Evolutionary conservation across 2,329 filamentous ascomycete species (phyloP).

Genomic region (Penicillium sp.): DNA sequence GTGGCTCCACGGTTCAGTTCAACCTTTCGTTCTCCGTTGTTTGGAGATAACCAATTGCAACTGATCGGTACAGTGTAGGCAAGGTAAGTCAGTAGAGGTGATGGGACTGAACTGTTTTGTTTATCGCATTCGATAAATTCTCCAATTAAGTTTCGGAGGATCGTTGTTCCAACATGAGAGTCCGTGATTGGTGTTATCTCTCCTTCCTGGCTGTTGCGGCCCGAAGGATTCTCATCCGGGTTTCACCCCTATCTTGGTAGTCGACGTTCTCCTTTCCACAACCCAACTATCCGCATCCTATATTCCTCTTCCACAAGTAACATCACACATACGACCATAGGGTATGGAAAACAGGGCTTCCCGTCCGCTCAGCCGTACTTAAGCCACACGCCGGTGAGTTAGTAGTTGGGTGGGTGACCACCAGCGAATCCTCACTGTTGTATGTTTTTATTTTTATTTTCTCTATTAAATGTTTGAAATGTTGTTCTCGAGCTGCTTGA

Average conservation of each 20-base stretch:
- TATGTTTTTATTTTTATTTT: no score
- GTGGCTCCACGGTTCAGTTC: background rate
- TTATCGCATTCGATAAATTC: background rate
- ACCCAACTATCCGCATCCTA: no score
- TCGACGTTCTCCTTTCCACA: no score
- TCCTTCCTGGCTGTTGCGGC: background rate
- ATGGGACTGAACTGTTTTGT: background rate
- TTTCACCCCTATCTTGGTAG: no score
- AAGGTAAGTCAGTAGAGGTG: background rate
- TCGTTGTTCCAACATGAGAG: background rate
- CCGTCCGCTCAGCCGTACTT: no score
- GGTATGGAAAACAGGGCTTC: no score
- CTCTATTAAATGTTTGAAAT: background rate
- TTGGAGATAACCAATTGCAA: background rate
- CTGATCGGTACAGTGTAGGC: background rate
- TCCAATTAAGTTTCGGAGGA: background rate
- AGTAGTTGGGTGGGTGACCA: no score
- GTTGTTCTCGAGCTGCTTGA: background rate
- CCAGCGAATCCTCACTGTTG: no score
- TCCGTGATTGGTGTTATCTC: background rate
- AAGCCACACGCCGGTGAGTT: no score
- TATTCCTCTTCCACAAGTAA: no score
- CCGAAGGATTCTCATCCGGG: no score
- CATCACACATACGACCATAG: no score
- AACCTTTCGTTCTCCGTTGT: background rate